A percentile compares a stretch with the other conserved stretches of the same genome.
phyloP scores from a whole-genome alignment of 768 basidiomycete genomes.

The Mycena vitilis region DNA sequence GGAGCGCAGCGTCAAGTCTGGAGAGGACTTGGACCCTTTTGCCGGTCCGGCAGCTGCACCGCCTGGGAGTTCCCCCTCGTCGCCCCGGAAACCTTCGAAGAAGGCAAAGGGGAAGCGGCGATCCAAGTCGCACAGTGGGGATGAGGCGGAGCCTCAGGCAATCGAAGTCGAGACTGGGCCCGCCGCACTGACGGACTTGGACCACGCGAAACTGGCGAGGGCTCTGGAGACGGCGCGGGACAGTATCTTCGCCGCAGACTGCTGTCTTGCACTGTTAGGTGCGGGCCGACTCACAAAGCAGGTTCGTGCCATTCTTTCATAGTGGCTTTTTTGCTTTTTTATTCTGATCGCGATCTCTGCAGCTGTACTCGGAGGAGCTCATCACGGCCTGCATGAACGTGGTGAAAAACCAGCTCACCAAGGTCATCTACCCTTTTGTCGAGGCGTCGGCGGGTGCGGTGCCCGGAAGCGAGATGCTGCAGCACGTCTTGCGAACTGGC shows the following conservation, averaged over 20 bases:
- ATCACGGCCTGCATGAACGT: conserved; percentile 82
- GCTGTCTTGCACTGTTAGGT: conserved; percentile 80
- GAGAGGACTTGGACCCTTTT: conserved; percentile 83
- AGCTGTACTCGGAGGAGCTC: conserved; percentile 96
- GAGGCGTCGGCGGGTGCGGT: conserved; percentile 67
- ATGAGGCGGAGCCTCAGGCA: conserved; percentile 49
- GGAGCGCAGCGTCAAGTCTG: conserved; percentile 81
- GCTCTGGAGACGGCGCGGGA: conserved; percentile 74
- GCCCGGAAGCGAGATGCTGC: conserved; percentile 57
- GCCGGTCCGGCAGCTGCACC: conserved; percentile 40
- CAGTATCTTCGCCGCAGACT: conserved; percentile 86
- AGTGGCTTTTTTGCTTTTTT: background rate
- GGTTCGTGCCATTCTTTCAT: conserved; percentile 56
- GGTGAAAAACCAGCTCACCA: conserved; percentile 84
- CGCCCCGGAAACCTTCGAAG: conserved; percentile 46
- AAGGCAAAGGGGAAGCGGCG: conserved; percentile 52
- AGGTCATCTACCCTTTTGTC: conserved; percentile 87
- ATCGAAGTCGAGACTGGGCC: conserved; percentile 40
- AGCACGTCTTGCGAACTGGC: conserved; percentile 64
- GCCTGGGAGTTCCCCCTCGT: conserved; percentile 52
- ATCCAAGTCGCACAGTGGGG: conserved; percentile 59
- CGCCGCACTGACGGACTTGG: conserved; percentile 51
- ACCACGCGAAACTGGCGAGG: conserved; percentile 63
- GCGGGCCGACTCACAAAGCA: conserved; percentile 88
- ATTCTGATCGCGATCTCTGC: conserved; percentile 13